These are phyloP conservation scores for Carex littledalei DNA, from an alignment of 176 grass and related monocot species.

Conservation along the genomic window DNA sequence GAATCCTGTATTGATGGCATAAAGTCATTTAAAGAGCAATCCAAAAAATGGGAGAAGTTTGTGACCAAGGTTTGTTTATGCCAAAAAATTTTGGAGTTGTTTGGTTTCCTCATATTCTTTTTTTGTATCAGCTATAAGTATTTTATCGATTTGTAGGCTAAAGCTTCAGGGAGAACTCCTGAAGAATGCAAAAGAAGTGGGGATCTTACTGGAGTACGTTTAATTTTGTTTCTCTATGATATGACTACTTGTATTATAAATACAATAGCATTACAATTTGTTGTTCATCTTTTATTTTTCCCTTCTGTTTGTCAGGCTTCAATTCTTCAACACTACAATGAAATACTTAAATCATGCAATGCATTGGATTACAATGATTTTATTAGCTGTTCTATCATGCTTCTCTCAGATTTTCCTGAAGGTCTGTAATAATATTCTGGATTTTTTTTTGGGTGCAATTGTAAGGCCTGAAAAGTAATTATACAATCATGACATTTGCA, in stretches of 20 bases:
- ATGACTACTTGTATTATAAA: not conserved
- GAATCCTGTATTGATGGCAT: constrained; percentile 45
- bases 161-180: constrained; percentile 73
- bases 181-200: constrained; percentile 84
- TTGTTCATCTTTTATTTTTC: constrained; percentile 11
- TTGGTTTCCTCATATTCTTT: not conserved
- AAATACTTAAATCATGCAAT: constrained; percentile 81
- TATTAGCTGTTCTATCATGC: constrained; percentile 71
- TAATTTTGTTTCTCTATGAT: constrained; percentile 6
- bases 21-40: constrained; percentile 73
- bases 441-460: not conserved
- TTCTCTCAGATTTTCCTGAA: constrained; percentile 80
- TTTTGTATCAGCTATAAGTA: not conserved
- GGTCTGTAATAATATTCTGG: constrained; percentile 33
- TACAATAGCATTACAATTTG: not conserved
- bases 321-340: constrained; percentile 72
- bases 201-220: constrained; percentile 62
- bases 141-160: constrained; percentile 52
- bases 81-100: not conserved
- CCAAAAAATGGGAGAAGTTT: constrained; percentile 92
- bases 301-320: constrained; percentile 46
- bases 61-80: constrained; percentile 56
- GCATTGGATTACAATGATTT: constrained; percentile 97
- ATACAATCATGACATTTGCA: constrained; percentile 29
- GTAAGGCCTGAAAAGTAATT: not conserved